Base-by-base conservation (phyloP, 139 green algal species). In the Volvox africanus region DNA sequence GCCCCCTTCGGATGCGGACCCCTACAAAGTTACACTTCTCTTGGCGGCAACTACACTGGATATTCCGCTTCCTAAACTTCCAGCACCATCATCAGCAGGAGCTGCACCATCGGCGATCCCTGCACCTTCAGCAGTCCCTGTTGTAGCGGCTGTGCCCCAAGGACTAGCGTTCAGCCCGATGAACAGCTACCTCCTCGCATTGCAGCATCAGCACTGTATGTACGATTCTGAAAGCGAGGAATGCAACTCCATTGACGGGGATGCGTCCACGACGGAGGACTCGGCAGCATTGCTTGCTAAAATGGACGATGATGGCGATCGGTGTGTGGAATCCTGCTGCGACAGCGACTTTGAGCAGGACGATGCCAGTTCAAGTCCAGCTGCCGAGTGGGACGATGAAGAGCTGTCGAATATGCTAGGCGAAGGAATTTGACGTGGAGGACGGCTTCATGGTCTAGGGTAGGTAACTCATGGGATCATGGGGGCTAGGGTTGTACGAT, bases 1-100 rank as follows among this genome's bases (percentile, higher is more conserved):
- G 13, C 97, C 97, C 0, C 87, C 95, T 2, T 89, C 93, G 24
- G 95, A 97, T 92, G 93, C 95, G 35, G 97, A 98, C 90, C 97
- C 96, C 69, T 99, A 99, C 92, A 96, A 94, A 35, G 92, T 95
- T 65, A 96, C 92, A n/a, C 92, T 95, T 77, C 89, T 98, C 79
- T 92, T 99, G 26, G 95, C 94, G 5, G 93, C 97, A 67, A 96
- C 94, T 32, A 97, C 97, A 2, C 92, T 98, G 44, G 86, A 86
- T 28, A 20, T 95, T 1, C 93, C 94, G 1, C 82, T 97, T 50
- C 78, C 82, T 18, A 82, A 87, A 37, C 50, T 87, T 24, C 37
- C 61, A 14, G 87, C 76, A 35, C 9, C 87, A 0, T 67, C 61
- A 65, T 73, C 75, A 77, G 76, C 85, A 76, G 17, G 78, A 0